Evolutionary conservation across 768 basidiomycete genomes (phyloP).

Genomic region (Kwoniella bestiolae): DNA sequence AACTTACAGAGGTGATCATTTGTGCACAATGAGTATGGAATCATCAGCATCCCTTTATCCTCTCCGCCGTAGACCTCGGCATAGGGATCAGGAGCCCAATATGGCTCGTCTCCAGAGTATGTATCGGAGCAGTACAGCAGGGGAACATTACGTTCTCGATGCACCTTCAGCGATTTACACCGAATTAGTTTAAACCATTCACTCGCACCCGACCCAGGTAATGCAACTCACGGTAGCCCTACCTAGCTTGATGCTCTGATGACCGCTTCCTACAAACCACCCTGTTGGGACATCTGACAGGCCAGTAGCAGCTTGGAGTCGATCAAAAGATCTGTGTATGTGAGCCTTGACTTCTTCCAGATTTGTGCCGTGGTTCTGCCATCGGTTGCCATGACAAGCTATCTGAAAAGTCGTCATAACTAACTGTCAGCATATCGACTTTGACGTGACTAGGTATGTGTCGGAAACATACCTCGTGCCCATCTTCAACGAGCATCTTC

Average conservation of each 20-base stretch:
- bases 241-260: constrained; percentile 23
- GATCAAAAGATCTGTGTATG: constrained; percentile 40
- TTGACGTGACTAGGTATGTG: no score
- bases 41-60: constrained; percentile 45
- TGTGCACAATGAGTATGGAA: constrained; percentile 37
- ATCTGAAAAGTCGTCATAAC: constrained; percentile 12
- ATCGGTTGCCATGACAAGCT: constrained; percentile 47
- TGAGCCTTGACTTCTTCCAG: constrained; percentile 30
- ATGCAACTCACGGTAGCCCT: constrained; percentile 31
- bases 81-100: constrained; percentile 34
- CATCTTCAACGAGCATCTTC: constrained; percentile 34
- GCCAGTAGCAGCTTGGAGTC: constrained; percentile 41
- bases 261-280: constrained; percentile 35
- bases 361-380: constrained; percentile 31
- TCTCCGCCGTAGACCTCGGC: constrained; percentile 29
- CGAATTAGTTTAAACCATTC: no score
- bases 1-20: constrained; percentile 40
- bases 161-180: constrained; percentile 29
- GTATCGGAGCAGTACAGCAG: constrained; percentile 42
- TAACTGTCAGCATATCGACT: background rate
- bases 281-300: constrained; percentile 38
- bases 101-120: constrained; percentile 38
- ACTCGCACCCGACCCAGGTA: no score
- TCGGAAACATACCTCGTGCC: constrained; percentile 32
- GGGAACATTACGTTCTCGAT: constrained; percentile 41